Conservation (phyloP, 1,139 yeast species). For the Yarrowia galli region DNA sequence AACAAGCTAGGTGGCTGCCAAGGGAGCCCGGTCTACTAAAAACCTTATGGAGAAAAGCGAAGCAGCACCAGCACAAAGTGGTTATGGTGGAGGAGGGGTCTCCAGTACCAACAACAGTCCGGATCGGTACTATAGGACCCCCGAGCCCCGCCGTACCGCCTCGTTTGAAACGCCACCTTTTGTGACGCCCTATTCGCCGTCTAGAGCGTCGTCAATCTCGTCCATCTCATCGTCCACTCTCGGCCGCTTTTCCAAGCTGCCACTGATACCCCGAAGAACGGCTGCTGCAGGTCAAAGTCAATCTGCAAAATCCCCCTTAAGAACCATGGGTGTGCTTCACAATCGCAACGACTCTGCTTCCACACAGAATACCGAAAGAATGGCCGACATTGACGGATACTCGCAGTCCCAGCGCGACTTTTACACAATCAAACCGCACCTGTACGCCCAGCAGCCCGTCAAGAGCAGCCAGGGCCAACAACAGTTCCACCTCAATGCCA, state of each 20-base stretch:
- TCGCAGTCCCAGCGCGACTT: constrained; percentile 35
- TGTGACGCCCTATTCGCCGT: neutral
- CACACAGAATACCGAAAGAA: neutral
- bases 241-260: constrained; percentile 29
- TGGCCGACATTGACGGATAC: constrained; percentile 37
- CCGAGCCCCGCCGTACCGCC: neutral
- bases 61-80: constrained; percentile 6
- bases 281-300: constrained; percentile 24
- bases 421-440: constrained; percentile 26
- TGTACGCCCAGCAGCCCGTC: constrained; percentile 21
- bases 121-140: too few relatives aligned
- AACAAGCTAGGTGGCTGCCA: neutral
- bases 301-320: constrained; percentile 21
- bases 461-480: neutral
- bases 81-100: neutral
- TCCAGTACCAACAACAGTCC: too few relatives aligned
- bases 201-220: neutral
- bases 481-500: constrained; percentile 26
- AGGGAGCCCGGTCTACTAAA: neutral
- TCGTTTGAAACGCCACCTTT: neutral
- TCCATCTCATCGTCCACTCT: neutral
- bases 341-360: neutral
- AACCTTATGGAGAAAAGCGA: constrained; percentile 11
- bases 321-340: constrained; percentile 1
- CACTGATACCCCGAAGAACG: neutral